A percentile compares a stretch with the other conserved stretches of the same genome.
These are phyloP conservation scores for Apiotrichum mycotoxinovorans DNA, from an alignment of 1,284 basidiomycete genomes.

Conservation along the genomic window DNA sequence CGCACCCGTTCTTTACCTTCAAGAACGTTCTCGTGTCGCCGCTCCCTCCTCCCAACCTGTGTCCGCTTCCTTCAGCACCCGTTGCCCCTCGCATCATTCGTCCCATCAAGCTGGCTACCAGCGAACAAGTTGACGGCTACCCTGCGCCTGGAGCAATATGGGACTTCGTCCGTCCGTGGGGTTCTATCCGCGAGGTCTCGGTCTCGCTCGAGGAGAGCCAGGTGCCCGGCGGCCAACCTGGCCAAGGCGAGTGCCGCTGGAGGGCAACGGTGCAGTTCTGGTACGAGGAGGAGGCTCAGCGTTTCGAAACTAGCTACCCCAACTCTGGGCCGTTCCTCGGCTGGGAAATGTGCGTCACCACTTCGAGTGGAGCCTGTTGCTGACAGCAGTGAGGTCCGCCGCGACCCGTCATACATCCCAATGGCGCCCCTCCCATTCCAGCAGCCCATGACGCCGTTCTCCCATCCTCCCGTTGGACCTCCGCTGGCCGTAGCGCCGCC, in stretches of 20 bases:
- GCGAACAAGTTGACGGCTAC: neutral
- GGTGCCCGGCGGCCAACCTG: slow-evolving; percentile 59
- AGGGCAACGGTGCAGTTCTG: slow-evolving; percentile 78
- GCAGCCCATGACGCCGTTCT: slow-evolving; percentile 4
- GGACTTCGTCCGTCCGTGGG: slow-evolving; percentile 66
- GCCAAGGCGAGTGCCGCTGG: slow-evolving; percentile 52
- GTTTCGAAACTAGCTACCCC: slow-evolving; percentile 60
- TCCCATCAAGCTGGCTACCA: slow-evolving; percentile 17
- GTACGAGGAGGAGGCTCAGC: slow-evolving; percentile 76
- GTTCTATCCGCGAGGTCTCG: slow-evolving; percentile 33
- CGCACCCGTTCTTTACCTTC: slow-evolving; percentile 61
- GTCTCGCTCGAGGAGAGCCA: slow-evolving; percentile 55
- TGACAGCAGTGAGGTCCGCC: slow-evolving; percentile 12
- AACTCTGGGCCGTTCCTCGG: slow-evolving; percentile 25
- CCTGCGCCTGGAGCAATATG: slow-evolving; percentile 55
- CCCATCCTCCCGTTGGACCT: neutral
- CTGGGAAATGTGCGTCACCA: slow-evolving; percentile 36
- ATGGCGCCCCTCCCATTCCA: slow-evolving; percentile 7
- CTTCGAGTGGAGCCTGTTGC: neutral
- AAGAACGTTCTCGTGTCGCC: slow-evolving; percentile 59
- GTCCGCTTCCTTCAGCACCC: slow-evolving; percentile 57
- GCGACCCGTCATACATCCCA: slow-evolving; percentile 13
- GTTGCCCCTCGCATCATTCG: slow-evolving; percentile 31
- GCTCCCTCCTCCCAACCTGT: slow-evolving; percentile 58
- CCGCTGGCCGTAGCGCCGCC: neutral